Conservation (phyloP, 2,329 filamentous ascomycete species). For the Penicillium sp. region DNA sequence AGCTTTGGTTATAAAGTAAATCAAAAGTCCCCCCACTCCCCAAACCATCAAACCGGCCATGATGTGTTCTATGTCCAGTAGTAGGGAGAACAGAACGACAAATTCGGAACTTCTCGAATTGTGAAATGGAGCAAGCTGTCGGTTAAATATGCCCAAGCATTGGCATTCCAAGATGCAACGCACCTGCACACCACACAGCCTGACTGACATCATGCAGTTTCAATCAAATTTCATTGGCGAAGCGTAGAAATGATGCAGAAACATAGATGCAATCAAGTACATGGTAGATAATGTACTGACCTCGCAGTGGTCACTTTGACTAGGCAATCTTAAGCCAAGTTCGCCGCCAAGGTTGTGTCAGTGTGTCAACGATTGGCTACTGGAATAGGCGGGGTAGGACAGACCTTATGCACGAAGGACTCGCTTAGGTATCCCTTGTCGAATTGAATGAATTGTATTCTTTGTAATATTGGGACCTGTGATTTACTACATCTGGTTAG, state of each 20-base stretch:
- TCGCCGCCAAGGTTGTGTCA: background rate
- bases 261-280: background rate
- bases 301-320: background rate
- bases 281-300: background rate
- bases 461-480: too few relatives aligned
- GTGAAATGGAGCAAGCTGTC: background rate
- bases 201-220: background rate
- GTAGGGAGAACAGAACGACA: background rate
- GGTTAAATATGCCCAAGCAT: background rate
- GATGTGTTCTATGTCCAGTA: background rate
- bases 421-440: background rate
- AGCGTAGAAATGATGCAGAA: background rate
- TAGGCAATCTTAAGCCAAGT: background rate
- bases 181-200: background rate
- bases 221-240: background rate
- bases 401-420: background rate
- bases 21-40: constrained; percentile 1
- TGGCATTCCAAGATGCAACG: background rate
- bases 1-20: background rate
- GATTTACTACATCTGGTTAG: too few relatives aligned
- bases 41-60: background rate
- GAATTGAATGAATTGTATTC: background rate
- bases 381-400: background rate
- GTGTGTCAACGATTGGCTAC: background rate
- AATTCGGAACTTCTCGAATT: background rate